Evolutionary conservation across 805 yeast genomes (phyloP), one percentile per base, ranked within the genome.

Genomic region (Kodamaea lidongshanica): DNA sequence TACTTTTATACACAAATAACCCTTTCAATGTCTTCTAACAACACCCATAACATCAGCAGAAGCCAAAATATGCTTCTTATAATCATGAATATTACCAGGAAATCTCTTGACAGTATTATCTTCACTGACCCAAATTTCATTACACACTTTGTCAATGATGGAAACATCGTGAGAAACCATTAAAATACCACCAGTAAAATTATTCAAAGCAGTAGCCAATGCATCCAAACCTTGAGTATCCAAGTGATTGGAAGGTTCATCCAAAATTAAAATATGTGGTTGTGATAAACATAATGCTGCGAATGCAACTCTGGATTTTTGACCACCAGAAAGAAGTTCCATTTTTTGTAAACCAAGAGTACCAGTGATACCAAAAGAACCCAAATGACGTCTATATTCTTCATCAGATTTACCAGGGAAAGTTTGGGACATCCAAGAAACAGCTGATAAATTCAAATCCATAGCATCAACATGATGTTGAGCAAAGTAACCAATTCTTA

Each of bases 161-260:
- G 87, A 67, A 25, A 92, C 96, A 67, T 92, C 99, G 71, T 92
- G 98, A 30, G 95, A 83, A 36, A 92, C 98, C 96, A 92, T 87
- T 45, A 92, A 69, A 15, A 92, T 82, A 57, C 98, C 98, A 53
- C 98, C 98, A 50, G 85, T 74, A 70, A 88, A 92, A 38, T 74
- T 77, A 39, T 72, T 77, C 52, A 92, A 67, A 1, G 97, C 97
- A 24, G 82, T 94, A 6, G 92, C 79, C 38, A 92, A 70, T 1
- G 98, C 98, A 56, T 92, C 98, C 49, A 92, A 67, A 73, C 96
- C 98, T 19, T 94, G 80, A 6, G 96, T 89, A 80, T 92, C 98
- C 72, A 92, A 76, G 62, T 92, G 98, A 63, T 92, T 92, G 5
- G 96, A 84, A 59, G 98, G 98, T 71, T 92, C 98, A 69, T 92